A percentile compares a stretch with the other conserved stretches of the same genome.
These are phyloP conservation scores for Pezizomycotina sp. DNA, from an alignment of 2,329 filamentous ascomycete species.

Conservation along the genomic window DNA sequence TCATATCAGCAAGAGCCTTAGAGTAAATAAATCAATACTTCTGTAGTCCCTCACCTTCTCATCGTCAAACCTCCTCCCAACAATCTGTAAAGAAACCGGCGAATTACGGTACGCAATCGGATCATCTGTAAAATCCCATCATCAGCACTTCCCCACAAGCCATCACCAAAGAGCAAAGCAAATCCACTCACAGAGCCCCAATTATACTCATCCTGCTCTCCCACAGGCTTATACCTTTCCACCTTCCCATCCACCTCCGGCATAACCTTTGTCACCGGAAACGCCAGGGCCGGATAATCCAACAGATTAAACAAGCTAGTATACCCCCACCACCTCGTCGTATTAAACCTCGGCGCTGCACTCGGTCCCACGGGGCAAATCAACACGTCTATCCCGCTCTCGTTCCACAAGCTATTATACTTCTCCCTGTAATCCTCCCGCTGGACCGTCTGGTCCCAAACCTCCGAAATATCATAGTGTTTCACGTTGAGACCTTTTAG, in stretches of 20 bases:
- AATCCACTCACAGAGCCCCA: conserved; percentile 11
- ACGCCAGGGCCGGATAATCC: conserved; percentile 46
- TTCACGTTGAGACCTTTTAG: conserved; percentile 38
- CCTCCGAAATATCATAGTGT: conserved; percentile 29
- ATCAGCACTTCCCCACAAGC: background rate
- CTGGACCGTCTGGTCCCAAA: conserved; percentile 31
- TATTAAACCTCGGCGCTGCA: conserved; percentile 36
- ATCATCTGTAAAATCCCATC: conserved; percentile 4
- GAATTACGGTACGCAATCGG: conserved; percentile 29
- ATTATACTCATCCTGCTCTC: conserved; percentile 31
- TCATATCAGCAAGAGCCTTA: too few relatives aligned
- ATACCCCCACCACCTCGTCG: conserved; percentile 45
- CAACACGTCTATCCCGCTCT: conserved; percentile 41
- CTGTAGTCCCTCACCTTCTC: conserved; percentile 32
- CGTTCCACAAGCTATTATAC: conserved; percentile 35
- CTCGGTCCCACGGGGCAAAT: conserved; percentile 43
- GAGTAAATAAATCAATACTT: too few relatives aligned
- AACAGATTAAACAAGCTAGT: conserved; percentile 52
- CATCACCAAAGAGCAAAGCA: background rate
- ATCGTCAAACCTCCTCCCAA: conserved; percentile 25
- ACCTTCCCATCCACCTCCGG: conserved; percentile 31
- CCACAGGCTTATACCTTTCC: conserved; percentile 29
- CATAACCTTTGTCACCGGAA: conserved; percentile 39
- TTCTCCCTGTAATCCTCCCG: conserved; percentile 35
- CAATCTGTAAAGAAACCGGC: conserved; percentile 32